phyloP scores from a whole-genome alignment of 106 monocot species.

The Phalaenopsis equestris region DNA sequence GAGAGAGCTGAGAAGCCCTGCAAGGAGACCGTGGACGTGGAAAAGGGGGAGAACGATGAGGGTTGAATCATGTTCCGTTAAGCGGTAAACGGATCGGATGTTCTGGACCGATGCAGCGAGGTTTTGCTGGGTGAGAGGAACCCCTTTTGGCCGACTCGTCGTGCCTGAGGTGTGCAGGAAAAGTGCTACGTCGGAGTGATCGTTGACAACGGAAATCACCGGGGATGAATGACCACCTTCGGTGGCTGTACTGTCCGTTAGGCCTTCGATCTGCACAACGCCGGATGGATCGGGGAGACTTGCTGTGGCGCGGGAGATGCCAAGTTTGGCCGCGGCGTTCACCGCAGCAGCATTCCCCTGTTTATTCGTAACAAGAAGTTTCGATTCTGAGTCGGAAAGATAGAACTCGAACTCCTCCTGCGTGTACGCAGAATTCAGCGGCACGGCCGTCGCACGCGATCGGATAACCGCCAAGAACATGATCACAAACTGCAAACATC shows the following conservation, averaged over 20 bases:
- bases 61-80: constrained; percentile 64
- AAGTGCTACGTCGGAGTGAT: constrained; percentile 69
- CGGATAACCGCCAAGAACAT: constrained; percentile 77
- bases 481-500: constrained; percentile 53
- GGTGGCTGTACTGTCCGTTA: background rate
- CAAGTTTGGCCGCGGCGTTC: constrained; percentile 47
- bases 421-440: constrained; percentile 84
- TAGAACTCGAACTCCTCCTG: constrained; percentile 92
- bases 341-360: constrained; percentile 57
- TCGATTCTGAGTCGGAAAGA: constrained; percentile 82
- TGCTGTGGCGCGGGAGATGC: constrained; percentile 39
- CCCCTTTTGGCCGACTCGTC: constrained; percentile 92
- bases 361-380: constrained; percentile 46
- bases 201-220: constrained; percentile 5
- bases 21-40: constrained; percentile 92
- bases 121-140: constrained; percentile 77
- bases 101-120: constrained; percentile 67
- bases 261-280: constrained; percentile 27
- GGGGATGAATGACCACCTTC: background rate
- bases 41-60: constrained; percentile 87
- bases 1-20: constrained; percentile 62
- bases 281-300: constrained; percentile 17
- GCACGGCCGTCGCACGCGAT: constrained; percentile 61
- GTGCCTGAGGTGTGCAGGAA: constrained; percentile 98
- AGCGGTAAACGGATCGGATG: constrained; percentile 56